A percentile compares a stretch with the other conserved stretches of the same genome.
phyloP scores from a whole-genome alignment of 495 filamentous ascomycete species.

The Aspergillus heteromorphus region DNA sequence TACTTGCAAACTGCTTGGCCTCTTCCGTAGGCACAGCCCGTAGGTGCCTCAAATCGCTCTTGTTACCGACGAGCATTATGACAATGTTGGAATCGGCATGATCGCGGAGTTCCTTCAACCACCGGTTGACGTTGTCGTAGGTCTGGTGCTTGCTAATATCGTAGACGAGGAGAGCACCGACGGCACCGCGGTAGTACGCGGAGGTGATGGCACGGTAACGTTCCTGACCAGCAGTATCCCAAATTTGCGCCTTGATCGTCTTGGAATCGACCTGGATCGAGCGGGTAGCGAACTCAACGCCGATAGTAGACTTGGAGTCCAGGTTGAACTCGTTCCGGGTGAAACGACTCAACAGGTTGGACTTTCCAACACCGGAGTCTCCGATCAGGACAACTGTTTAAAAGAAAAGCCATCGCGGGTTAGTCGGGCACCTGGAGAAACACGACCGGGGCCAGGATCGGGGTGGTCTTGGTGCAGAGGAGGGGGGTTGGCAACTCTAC shows the following conservation, averaged over 20 bases:
- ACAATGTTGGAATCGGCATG: constrained; percentile 99
- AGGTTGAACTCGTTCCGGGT: constrained; percentile 99
- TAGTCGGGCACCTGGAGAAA: constrained; percentile 9
- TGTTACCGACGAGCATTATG: constrained; percentile 99
- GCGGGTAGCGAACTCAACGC: constrained; percentile 97
- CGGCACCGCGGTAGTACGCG: constrained; percentile 96
- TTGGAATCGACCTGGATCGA: constrained; percentile 99
- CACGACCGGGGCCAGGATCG: not conserved
- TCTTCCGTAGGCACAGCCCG: constrained; percentile 97
- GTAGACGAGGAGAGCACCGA: constrained; percentile 96
- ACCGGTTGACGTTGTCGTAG: constrained; percentile 97
- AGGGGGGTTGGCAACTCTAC: constrained; percentile 47
- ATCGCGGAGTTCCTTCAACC: constrained; percentile 97
- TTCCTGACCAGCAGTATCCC: constrained; percentile 99
- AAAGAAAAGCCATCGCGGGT: constrained; percentile 13
- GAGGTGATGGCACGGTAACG: constrained; percentile 98
- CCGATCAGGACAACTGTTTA: constrained; percentile 90
- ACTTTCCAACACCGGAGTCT: constrained; percentile 99
- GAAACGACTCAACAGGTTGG: constrained; percentile 98
- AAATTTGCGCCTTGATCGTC: constrained; percentile 99
- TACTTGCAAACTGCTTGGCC: constrained; percentile 97
- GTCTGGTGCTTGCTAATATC: constrained; percentile 99
- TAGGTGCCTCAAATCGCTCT: constrained; percentile 99
- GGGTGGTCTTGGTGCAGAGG: not conserved
- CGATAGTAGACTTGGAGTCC: constrained; percentile 99